A percentile compares a stretch with the other conserved stretches of the same genome.
These are phyloP conservation scores for Coniella lustricola DNA, from an alignment of 2,329 filamentous ascomycete genomes.

Conservation along the genomic window DNA sequence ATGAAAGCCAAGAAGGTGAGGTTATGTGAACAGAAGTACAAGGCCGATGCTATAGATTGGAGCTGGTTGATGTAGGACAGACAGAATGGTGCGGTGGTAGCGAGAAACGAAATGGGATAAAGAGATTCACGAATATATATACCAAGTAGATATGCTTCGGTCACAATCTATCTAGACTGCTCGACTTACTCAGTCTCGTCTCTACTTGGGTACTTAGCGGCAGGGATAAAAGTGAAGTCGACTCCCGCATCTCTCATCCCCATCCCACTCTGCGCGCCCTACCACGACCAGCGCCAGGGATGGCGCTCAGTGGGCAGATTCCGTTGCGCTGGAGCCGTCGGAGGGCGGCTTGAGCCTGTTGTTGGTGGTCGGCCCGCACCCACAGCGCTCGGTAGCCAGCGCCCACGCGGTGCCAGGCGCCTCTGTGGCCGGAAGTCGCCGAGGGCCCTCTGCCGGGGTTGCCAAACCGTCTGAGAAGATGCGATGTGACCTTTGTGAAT, in stretches of 20 bases:
- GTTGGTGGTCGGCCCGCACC: slow-evolving; percentile 14
- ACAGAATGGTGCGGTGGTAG: no score
- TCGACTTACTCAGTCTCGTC: no score
- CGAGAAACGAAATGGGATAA: not conserved
- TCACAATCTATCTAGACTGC: no score
- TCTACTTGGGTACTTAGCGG: no score
- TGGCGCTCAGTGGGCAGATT: not conserved
- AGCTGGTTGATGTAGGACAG: no score
- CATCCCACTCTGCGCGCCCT: not conserved
- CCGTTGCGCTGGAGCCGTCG: not conserved
- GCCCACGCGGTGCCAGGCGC: slow-evolving; percentile 8
- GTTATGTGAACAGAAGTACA: no score
- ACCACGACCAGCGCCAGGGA: not conserved
- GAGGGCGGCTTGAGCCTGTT: slow-evolving; percentile 1
- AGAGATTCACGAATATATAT: not conserved
- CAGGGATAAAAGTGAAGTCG: no score
- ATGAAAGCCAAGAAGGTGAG: no score
- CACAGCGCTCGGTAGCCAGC: slow-evolving; percentile 13
- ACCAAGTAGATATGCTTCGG: no score
- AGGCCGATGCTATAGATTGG: no score
- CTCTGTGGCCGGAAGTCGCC: slow-evolving; percentile 25
- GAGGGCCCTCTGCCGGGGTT: slow-evolving; percentile 7
- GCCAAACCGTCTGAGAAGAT: not conserved
- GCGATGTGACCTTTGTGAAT: no score
- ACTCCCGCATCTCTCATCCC: not conserved